These are phyloP conservation scores for Neurospora pannonica DNA, from an alignment of 495 filamentous ascomycete genomes.

Conservation along the genomic window DNA sequence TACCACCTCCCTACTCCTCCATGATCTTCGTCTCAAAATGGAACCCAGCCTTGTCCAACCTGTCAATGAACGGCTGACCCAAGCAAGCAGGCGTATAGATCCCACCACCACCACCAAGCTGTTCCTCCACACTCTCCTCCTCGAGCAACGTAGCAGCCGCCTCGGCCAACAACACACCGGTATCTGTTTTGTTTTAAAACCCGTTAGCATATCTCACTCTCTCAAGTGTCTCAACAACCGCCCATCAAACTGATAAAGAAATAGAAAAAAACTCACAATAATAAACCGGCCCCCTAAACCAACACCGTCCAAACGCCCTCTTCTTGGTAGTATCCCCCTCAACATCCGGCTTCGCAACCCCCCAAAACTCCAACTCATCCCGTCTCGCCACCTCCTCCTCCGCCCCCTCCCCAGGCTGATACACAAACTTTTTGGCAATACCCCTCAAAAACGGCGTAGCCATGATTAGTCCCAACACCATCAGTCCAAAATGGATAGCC, in stretches of 20 bases:
- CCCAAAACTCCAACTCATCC: slow-evolving; percentile 56
- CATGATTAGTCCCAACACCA: slow-evolving; percentile 43
- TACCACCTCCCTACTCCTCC: background rate
- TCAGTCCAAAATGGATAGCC: slow-evolving; percentile 45
- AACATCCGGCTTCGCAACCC: slow-evolving; percentile 54
- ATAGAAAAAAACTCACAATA: slow-evolving; percentile 31
- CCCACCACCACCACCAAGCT: slow-evolving; percentile 56
- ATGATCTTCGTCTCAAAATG: slow-evolving; percentile 46
- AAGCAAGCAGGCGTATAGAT: slow-evolving; percentile 76
- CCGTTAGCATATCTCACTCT: slow-evolving; percentile 8
- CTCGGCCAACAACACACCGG: slow-evolving; percentile 56
- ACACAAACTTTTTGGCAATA: slow-evolving; percentile 33
- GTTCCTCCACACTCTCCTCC: slow-evolving; percentile 36
- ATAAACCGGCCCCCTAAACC: slow-evolving; percentile 56
- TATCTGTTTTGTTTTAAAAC: slow-evolving; percentile 34
- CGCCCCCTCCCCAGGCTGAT: slow-evolving; percentile 60
- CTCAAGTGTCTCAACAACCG: background rate
- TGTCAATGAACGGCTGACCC: slow-evolving; percentile 66
- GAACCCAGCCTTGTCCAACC: slow-evolving; percentile 55
- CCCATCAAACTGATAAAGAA: too few relatives aligned
- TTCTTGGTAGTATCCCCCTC: slow-evolving; percentile 22
- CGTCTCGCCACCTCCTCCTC: slow-evolving; percentile 44
- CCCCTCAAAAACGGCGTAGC: slow-evolving; percentile 28
- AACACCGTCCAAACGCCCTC: slow-evolving; percentile 49
- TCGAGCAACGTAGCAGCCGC: slow-evolving; percentile 63